Percentiles rank a stretch among this genome's conserved stretches.
Evolutionary conservation across 2,329 filamentous ascomycete species (phyloP).

Genomic region (Fusarium mangiferae): DNA sequence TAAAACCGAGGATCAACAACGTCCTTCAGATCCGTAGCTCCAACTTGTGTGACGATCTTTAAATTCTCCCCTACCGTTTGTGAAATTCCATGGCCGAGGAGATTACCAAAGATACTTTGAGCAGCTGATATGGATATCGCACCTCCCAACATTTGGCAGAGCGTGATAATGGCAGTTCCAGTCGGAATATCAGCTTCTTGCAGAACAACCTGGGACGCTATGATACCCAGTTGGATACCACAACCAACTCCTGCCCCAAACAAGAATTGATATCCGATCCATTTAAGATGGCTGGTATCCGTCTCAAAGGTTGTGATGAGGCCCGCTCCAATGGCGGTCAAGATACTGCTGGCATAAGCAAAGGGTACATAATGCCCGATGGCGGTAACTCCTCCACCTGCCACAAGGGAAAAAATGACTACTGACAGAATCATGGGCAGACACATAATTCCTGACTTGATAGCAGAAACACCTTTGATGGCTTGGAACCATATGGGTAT

Average conservation of each 20-base stretch:
- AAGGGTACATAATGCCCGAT: neutral
- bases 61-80: neutral
- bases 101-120: neutral
- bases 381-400: neutral
- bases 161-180: neutral
- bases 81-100: neutral
- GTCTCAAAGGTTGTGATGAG: constrained; percentile 53
- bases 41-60: neutral
- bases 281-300: constrained; percentile 50
- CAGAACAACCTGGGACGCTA: constrained; percentile 51
- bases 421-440: constrained; percentile 55
- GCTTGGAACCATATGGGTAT: constrained; percentile 56
- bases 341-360: neutral
- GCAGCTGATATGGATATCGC: neutral
- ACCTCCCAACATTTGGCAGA: neutral
- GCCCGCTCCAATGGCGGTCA: constrained; percentile 50
- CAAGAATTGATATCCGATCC: constrained; percentile 63
- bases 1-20: neutral
- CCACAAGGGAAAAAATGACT: constrained; percentile 49
- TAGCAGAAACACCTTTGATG: constrained; percentile 51
- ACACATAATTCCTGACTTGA: constrained; percentile 53
- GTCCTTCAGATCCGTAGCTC: neutral
- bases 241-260: constrained; percentile 56
- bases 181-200: neutral
- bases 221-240: constrained; percentile 58